phyloP scores from a whole-genome alignment of 257 asterid species.

The Fraxinus cuspidata region DNA sequence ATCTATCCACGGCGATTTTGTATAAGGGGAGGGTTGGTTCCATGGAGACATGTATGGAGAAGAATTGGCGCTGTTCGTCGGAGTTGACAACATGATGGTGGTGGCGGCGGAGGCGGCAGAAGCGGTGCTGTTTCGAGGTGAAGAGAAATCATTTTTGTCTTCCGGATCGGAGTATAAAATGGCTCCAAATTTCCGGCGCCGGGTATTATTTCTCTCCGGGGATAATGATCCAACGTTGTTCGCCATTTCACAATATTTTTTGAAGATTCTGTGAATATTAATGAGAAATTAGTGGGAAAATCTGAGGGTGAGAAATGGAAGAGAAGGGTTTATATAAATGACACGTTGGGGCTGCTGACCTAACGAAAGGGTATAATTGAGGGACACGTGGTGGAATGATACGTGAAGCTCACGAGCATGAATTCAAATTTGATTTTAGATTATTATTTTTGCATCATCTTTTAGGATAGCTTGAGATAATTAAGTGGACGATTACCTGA shows the following conservation, averaged over 20 bases:
- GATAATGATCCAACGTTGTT: conserved; percentile 26
- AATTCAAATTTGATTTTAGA: neutral
- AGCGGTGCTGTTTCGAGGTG: conserved; percentile 45
- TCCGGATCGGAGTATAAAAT: conserved; percentile 43
- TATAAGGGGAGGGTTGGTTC: conserved; percentile 69
- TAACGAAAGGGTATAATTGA: conserved; percentile 21
- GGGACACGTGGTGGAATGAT: conserved; percentile 61
- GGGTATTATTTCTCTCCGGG: conserved; percentile 33
- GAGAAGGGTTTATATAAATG: conserved; percentile 25
- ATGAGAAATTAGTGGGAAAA: neutral
- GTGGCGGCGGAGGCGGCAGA: conserved; percentile 23
- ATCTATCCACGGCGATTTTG: conserved; percentile 77
- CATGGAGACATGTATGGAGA: conserved; percentile 81
- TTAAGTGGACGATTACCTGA: neutral
- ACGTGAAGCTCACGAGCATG: conserved; percentile 43
- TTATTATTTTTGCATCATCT: neutral
- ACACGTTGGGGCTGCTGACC: conserved; percentile 23
- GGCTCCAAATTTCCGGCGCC: conserved; percentile 48
- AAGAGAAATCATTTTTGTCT: conserved; percentile 14
- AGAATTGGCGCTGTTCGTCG: conserved; percentile 33
- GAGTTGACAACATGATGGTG: conserved; percentile 29
- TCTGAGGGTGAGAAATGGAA: conserved; percentile 17
- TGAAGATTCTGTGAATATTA: neutral
- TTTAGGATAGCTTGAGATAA: neutral
- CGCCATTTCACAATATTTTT: conserved; percentile 22